Evolutionary conservation across 1,284 basidiomycete genomes (phyloP).

Genomic region (Puccinia brachypodii): DNA sequence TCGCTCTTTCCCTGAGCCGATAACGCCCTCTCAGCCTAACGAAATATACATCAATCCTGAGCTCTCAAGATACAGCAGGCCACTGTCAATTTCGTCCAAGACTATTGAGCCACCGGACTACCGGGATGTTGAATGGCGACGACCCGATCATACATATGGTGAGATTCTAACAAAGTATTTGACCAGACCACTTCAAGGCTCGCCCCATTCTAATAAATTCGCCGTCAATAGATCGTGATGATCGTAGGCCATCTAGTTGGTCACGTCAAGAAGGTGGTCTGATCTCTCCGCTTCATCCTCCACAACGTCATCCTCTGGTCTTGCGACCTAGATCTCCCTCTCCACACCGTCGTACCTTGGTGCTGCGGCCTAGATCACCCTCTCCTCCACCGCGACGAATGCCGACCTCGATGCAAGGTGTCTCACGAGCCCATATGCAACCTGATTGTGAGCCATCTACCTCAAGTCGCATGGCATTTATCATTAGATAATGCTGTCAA

Average conservation of each 20-base stretch:
- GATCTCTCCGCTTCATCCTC: conserved; percentile 21
- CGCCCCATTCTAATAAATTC: background rate
- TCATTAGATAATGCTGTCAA: background rate
- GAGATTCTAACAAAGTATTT: background rate
- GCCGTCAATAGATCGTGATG: conserved; percentile 12
- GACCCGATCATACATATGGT: conserved; percentile 12
- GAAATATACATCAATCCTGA: conserved; percentile 6
- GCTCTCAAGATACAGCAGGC: background rate
- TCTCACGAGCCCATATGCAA: background rate
- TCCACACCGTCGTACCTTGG: background rate
- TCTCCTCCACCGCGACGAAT: conserved; percentile 16
- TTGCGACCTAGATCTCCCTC: conserved; percentile 6
- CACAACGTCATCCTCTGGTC: background rate
- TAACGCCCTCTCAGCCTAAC: background rate
- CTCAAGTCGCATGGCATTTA: background rate
- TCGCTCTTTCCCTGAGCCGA: conserved; percentile 22
- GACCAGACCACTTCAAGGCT: background rate
- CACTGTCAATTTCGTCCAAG: background rate
- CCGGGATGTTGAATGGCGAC: background rate
- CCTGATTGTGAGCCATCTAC: conserved; percentile 8
- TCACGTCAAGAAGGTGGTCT: conserved; percentile 2
- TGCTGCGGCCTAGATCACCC: conserved; percentile 13
- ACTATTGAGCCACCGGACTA: background rate
- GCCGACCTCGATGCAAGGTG: background rate
- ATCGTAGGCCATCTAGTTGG: background rate